Percentiles rank a stretch among this genome's conserved stretches.
Evolutionary conservation across 768 basidiomycete species (phyloP).

Genomic region (Auricularia cornea): DNA sequence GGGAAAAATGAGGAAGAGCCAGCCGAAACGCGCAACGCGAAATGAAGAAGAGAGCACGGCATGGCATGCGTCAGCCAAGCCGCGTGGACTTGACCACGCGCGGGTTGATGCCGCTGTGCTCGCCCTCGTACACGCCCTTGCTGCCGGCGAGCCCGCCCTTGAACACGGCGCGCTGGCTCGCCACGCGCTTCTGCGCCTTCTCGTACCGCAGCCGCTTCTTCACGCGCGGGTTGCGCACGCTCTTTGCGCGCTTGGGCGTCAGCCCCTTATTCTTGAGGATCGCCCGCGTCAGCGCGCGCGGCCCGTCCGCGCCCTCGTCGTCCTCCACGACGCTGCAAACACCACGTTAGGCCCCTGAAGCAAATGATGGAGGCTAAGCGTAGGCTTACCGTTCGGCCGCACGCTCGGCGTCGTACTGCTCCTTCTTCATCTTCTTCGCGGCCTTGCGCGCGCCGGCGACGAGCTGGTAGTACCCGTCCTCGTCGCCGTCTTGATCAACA

Average conservation of each 20-base stretch:
- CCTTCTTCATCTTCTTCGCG: slow-evolving; percentile 72
- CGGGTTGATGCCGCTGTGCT: slow-evolving; percentile 78
- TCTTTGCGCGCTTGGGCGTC: slow-evolving; percentile 81
- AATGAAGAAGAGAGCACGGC: too few species aligned
- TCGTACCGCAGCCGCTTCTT: slow-evolving; percentile 84
- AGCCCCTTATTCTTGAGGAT: slow-evolving; percentile 94
- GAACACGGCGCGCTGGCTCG: slow-evolving; percentile 87
- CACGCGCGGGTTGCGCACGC: slow-evolving; percentile 91
- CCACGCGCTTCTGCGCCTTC: slow-evolving; percentile 87
- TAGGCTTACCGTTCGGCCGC: slow-evolving; percentile 49
- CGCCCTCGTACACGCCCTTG: slow-evolving; percentile 77
- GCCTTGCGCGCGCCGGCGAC: slow-evolving; percentile 66
- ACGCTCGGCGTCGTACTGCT: slow-evolving; percentile 61
- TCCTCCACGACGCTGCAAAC: slow-evolving; percentile 24
- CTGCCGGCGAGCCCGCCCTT: slow-evolving; percentile 71
- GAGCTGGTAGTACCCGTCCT: slow-evolving; percentile 80
- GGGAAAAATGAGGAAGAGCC: too few species aligned
- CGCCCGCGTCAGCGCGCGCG: slow-evolving; percentile 79
- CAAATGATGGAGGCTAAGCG: too few species aligned
- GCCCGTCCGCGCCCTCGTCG: slow-evolving; percentile 48
- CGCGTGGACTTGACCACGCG: slow-evolving; percentile 82
- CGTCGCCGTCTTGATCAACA: slow-evolving; percentile 30
- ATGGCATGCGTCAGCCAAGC: too few species aligned
- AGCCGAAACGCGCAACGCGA: too few species aligned
- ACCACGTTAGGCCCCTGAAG: too few species aligned